Percentiles rank a stretch among this genome's conserved stretches.
These are phyloP conservation scores for Dryas octopetala DNA, from an alignment of 306 rosid species.

Conservation along the genomic window DNA sequence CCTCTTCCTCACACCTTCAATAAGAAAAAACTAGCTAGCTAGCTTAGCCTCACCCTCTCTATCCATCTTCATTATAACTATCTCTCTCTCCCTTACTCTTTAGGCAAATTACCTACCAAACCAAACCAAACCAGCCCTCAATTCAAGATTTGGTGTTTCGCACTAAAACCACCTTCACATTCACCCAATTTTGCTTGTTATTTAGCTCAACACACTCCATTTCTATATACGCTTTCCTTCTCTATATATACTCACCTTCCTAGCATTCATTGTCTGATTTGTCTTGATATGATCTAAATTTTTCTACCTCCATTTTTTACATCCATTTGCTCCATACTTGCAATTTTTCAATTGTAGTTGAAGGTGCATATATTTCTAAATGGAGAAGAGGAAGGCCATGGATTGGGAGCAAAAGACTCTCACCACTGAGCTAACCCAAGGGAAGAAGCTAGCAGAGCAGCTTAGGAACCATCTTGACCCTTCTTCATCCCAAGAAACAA, in stretches of 20 bases:
- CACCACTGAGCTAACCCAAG: conserved; percentile 53
- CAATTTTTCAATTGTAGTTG: neutral
- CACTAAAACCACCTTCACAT: neutral
- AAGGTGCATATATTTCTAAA: neutral
- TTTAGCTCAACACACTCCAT: too few species aligned
- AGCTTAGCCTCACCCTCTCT: conserved; percentile 28
- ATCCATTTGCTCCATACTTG: neutral
- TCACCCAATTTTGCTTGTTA: neutral
- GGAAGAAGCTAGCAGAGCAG: conserved; percentile 59
- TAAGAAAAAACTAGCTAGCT: neutral
- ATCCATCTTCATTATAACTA: conserved; percentile 42
- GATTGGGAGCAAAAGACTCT: conserved; percentile 43
- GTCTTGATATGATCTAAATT: neutral
- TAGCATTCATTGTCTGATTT: neutral
- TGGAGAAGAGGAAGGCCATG: conserved; percentile 36
- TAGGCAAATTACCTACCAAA: neutral
- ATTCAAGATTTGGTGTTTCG: neutral
- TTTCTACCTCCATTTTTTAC: neutral
- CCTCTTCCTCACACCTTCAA: conserved; percentile 55
- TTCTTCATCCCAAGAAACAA: conserved; percentile 40
- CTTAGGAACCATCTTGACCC: conserved; percentile 39
- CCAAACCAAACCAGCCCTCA: neutral
- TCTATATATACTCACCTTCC: too few species aligned
- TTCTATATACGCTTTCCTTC: too few species aligned
- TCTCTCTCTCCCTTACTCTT: neutral